These are phyloP conservation scores for Kodamaea fungicola DNA, from an alignment of 1,139 yeast species.

Conservation along the genomic window DNA sequence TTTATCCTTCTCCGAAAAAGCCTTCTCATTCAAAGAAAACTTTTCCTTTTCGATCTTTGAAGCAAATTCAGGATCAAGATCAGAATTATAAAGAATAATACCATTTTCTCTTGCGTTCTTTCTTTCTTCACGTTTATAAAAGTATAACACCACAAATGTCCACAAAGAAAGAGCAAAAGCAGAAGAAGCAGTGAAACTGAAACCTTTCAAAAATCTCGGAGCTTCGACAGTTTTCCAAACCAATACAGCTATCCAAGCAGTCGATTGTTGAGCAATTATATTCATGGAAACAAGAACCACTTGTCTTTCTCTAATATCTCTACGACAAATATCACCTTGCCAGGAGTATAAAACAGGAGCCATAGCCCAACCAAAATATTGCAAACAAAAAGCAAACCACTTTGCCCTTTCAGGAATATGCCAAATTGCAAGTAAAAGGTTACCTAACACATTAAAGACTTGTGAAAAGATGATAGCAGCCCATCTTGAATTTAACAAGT, in stretches of 20 bases:
- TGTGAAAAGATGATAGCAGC: constrained; percentile 57
- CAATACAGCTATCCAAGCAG: constrained; percentile 43
- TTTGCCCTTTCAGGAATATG: constrained; percentile 41
- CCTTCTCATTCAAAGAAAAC: not conserved
- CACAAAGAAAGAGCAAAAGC: constrained; percentile 50
- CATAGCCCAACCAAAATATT: constrained; percentile 50
- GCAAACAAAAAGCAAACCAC: constrained; percentile 48
- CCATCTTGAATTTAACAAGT: constrained; percentile 53
- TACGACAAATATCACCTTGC: constrained; percentile 44
- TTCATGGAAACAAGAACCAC: constrained; percentile 44
- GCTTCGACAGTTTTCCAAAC: constrained; percentile 45
- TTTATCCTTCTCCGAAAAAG: not conserved
- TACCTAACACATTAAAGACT: constrained; percentile 38
- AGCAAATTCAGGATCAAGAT: constrained; percentile 13
- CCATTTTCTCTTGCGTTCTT: constrained; percentile 48
- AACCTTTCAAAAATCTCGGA: constrained; percentile 51
- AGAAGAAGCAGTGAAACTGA: constrained; percentile 48
- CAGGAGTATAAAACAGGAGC: constrained; percentile 48
- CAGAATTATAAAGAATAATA: constrained; percentile 15
- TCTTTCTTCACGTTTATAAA: constrained; percentile 58
- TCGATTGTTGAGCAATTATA: constrained; percentile 40
- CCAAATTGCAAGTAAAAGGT: constrained; percentile 45
- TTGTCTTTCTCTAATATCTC: constrained; percentile 42
- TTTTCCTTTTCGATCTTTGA: constrained; percentile 4
- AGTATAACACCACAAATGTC: constrained; percentile 53